These are phyloP conservation scores for Exsudoporus floridanus DNA, from an alignment of 1,284 basidiomycete species.

Conservation along the genomic window DNA sequence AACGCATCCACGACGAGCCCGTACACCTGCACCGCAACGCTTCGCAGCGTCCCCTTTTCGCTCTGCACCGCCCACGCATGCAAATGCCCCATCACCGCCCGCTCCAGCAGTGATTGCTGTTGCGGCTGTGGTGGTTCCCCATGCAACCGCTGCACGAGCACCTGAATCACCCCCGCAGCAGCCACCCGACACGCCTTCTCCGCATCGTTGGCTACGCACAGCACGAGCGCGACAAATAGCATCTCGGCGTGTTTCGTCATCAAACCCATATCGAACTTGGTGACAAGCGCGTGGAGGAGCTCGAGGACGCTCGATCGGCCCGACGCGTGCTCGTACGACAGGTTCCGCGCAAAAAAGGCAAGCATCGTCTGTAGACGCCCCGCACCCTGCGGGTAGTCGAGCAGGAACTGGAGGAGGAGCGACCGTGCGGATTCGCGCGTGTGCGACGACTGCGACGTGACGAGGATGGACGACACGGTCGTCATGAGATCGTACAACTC, in stretches of 20 bases:
- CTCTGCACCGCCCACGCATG: slow-evolving; percentile 79
- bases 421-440: slow-evolving; percentile 92
- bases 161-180: slow-evolving; percentile 81
- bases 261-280: slow-evolving; percentile 81
- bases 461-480: slow-evolving; percentile 90
- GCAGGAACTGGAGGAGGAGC: slow-evolving; percentile 89
- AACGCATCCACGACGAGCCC: slow-evolving; percentile 75
- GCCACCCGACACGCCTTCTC: slow-evolving; percentile 86
- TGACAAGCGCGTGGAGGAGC: slow-evolving; percentile 77
- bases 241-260: slow-evolving; percentile 85
- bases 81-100: slow-evolving; percentile 63
- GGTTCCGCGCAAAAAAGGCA: slow-evolving; percentile 91
- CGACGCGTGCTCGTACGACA: slow-evolving; percentile 89
- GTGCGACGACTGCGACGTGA: slow-evolving; percentile 88
- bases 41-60: slow-evolving; percentile 58
- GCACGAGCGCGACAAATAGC: slow-evolving; percentile 89
- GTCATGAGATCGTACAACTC: slow-evolving; percentile 99
- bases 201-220: slow-evolving; percentile 93
- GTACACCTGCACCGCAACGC: slow-evolving; percentile 80
- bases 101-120: slow-evolving; percentile 39
- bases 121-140: slow-evolving; percentile 56
- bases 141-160: slow-evolving; percentile 69
- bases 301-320: slow-evolving; percentile 94
- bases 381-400: slow-evolving; percentile 98
- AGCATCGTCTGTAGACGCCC: slow-evolving; percentile 87